Evolutionary conservation across 2,329 filamentous ascomycete genomes (phyloP).

Genomic region (Colletotrichum costaricense): DNA sequence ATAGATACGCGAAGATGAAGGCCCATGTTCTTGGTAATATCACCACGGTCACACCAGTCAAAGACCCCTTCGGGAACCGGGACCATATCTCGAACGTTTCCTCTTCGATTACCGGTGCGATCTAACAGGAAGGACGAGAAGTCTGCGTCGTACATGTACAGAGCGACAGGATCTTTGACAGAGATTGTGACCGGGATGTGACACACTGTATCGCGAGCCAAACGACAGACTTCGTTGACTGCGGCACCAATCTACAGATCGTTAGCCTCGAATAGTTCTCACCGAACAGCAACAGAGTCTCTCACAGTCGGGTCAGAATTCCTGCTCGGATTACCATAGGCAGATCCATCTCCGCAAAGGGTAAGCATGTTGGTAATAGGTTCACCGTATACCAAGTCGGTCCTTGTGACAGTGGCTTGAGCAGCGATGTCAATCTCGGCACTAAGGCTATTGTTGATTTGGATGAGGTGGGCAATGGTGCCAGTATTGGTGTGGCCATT

Average conservation of each 20-base stretch:
- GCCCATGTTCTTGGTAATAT: constrained; percentile 1
- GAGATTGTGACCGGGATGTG: not conserved
- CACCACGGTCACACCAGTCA: constrained; percentile 3
- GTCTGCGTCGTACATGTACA: not conserved
- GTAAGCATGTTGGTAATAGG: not conserved
- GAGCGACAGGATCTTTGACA: not conserved
- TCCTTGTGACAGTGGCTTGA: not conserved
- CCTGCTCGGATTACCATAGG: not conserved
- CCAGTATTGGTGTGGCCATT: not conserved
- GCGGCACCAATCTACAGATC: not conserved
- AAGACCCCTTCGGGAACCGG: not conserved
- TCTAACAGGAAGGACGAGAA: not conserved
- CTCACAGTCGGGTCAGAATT: not conserved
- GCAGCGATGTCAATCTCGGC: constrained; percentile 8
- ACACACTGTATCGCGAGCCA: not conserved
- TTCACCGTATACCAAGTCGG: not conserved
- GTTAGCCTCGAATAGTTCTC: not conserved
- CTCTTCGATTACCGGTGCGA: not conserved
- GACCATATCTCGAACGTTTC: not conserved
- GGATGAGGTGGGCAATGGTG: not conserved
- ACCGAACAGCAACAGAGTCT: not conserved
- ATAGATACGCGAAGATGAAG: not conserved
- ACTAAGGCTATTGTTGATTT: not conserved
- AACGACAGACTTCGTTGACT: not conserved
- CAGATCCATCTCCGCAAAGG: not conserved